Conservation (phyloP, 2,329 filamentous ascomycete genomes). For the Alternaria longipes region DNA sequence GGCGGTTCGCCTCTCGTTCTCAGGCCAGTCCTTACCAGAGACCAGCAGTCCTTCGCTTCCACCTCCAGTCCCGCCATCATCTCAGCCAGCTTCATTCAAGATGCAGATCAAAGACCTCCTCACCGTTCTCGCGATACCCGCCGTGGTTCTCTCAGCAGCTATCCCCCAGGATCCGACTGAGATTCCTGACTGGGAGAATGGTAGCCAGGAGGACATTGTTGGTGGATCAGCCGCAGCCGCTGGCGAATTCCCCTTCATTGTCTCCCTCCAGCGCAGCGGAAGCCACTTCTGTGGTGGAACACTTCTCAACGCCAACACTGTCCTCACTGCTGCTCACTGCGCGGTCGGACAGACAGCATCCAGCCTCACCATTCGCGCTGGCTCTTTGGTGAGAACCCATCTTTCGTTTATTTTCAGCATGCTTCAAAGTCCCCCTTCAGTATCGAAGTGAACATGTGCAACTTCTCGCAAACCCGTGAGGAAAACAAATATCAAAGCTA, state of each 20-base stretch:
- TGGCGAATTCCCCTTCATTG: conserved; percentile 44
- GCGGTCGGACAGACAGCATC: conserved; percentile 13
- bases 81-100: conserved; percentile 1
- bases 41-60: conserved; percentile 2
- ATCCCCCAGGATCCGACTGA: conserved; percentile 31
- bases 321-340: conserved; percentile 43
- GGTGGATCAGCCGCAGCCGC: conserved; percentile 33
- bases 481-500: not conserved
- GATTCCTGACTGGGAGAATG: conserved; percentile 10
- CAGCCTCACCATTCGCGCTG: conserved; percentile 27
- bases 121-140: conserved; percentile 18
- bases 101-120: conserved; percentile 6
- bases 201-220: conserved; percentile 28
- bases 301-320: conserved; percentile 41
- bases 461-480: not conserved
- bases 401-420: not conserved
- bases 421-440: not conserved
- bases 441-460: not conserved
- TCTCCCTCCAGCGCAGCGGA: conserved; percentile 31
- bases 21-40: conserved; percentile 1
- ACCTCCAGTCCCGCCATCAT: not conserved
- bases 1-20: not conserved
- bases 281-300: conserved; percentile 41
- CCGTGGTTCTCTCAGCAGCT: conserved; percentile 34
- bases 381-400: conserved; percentile 17